Base-by-base conservation (phyloP, 176 grass and related monocot genomes). In the Juncus inflexus region DNA sequence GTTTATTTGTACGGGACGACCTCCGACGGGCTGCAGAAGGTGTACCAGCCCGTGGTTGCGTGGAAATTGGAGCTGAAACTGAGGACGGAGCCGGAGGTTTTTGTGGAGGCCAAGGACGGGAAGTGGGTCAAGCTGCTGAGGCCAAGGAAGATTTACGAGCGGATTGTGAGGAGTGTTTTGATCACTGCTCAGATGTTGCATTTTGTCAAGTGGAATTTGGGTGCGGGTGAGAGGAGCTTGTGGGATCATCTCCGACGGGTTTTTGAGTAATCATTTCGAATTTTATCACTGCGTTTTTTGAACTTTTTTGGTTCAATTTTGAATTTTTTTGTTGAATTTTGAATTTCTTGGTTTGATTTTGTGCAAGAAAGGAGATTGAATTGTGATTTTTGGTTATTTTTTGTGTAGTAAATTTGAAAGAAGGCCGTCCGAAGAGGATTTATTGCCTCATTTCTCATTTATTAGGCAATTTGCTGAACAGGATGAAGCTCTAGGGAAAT, bases 371-470 rank as follows among this genome's bases (percentile, higher is more conserved):
- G 50, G 39, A 51, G 12, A 52, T 52, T 52, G 2, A 52, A 52
- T 52, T 8, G 9, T 52, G 49, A 8, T 52, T 52, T 8, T 11
- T 13, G 54, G 35, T 40, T 55, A 6, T 42, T 1, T 47, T 47
- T 5, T 47, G 43, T 89, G 67, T 64, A 97, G 94, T 64, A 86
- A 80, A 42, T 89, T 91, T 69, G 88, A 97, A 55, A 64, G 55
- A 52, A 79, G 77, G 54, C 85, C 94, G 42, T 91, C 82, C 3
- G 69, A 68, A 35, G 77, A 82, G 28, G 88, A 97, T 71, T 79
- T 91, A 28, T 81, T 74, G 67, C 72, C 76, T 60, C 88, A 97
- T 63, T 12, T 38, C 52, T 66, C 78, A 8, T 79, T 97, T 40
- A 79, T 97, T 47, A 82, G 79, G 74, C 60, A 77, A 14, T 89